A percentile compares a stretch with the other conserved stretches of the same genome.
Evolutionary conservation across 495 filamentous ascomycete genomes (phyloP).

Genomic region (Chlorociboria aeruginascens): DNA sequence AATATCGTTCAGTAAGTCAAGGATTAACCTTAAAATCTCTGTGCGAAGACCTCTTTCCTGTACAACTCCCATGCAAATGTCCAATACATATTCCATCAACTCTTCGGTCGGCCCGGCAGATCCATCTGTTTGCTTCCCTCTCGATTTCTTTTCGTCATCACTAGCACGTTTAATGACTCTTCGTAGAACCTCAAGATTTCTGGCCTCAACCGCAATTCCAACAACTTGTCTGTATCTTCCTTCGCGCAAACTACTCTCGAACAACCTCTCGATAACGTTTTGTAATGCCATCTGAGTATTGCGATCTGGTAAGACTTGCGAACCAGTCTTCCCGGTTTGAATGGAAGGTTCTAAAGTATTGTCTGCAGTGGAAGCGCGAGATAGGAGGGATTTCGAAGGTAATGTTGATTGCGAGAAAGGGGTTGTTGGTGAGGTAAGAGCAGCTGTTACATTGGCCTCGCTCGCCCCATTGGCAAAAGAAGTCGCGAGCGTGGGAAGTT

Average conservation of each 20-base stretch:
- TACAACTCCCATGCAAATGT: conserved; percentile 95
- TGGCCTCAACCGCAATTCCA: conserved; percentile 92
- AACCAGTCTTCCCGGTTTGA: conserved; percentile 40
- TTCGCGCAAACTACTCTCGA: conserved; percentile 78
- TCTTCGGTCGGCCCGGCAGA: conserved; percentile 63
- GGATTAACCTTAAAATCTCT: conserved; percentile 73
- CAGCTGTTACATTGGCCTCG: conserved; percentile 49
- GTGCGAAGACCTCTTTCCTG: conserved; percentile 78
- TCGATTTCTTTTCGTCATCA: conserved; percentile 63
- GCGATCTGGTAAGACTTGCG: conserved; percentile 28
- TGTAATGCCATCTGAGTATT: conserved; percentile 60
- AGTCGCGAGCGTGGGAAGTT: conserved; percentile 57
- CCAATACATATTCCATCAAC: conserved; percentile 89
- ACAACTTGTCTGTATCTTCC: conserved; percentile 95
- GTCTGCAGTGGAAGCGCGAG: conserved; percentile 41
- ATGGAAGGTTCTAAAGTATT: conserved; percentile 39
- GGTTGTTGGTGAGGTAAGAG: conserved; percentile 74
- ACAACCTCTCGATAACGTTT: conserved; percentile 71
- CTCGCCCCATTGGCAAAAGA: conserved; percentile 57
- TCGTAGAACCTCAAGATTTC: conserved; percentile 81
- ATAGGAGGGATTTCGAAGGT: conserved; percentile 87
- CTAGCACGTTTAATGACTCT: conserved; percentile 72
- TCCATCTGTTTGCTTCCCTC: conserved; percentile 33
- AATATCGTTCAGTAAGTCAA: conserved; percentile 79
- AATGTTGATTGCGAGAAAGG: conserved; percentile 87